A percentile compares a stretch with the other conserved stretches of the same genome.
Evolutionary conservation across 768 basidiomycete species (phyloP).

Genomic region (Termitomyces eurrhizus): DNA sequence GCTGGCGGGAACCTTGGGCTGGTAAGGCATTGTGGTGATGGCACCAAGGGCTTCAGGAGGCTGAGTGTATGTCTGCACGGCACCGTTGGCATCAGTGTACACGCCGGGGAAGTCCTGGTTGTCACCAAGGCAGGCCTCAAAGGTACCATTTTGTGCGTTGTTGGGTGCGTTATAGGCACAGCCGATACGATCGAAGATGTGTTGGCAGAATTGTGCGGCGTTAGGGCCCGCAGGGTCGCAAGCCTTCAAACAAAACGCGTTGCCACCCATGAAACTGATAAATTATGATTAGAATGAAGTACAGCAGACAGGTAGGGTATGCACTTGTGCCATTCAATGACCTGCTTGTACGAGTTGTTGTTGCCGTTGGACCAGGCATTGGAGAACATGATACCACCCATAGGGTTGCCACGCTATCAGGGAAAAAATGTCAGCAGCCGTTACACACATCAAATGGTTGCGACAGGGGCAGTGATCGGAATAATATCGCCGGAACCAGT

Average conservation of each 20-base stretch:
- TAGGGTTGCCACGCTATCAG: conserved; percentile 72
- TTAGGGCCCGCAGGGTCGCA: conserved; percentile 59
- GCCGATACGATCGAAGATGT: conserved; percentile 75
- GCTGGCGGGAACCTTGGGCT: conserved; percentile 31
- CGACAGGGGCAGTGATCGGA: background rate
- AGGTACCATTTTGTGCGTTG: conserved; percentile 51
- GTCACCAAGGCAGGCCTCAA: conserved; percentile 66
- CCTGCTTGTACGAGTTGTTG: conserved; percentile 46
- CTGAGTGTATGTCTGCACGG: conserved; percentile 35
- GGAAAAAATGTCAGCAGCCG: conserved; percentile 1
- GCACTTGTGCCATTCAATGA: conserved; percentile 66
- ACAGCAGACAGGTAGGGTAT: conserved; percentile 12
- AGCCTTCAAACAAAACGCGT: conserved; percentile 64
- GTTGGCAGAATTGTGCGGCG: conserved; percentile 55
- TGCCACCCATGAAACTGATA: conserved; percentile 65
- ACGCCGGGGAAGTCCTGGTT: conserved; percentile 58
- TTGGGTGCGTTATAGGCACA: conserved; percentile 71
- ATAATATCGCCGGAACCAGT: background rate
- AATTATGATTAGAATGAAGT: background rate
- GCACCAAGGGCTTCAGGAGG: conserved; percentile 34
- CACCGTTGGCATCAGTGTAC: conserved; percentile 33
- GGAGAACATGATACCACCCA: conserved; percentile 69
- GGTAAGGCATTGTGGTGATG: conserved; percentile 36
- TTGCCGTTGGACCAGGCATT: conserved; percentile 40
- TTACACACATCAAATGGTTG: conserved; percentile 8